phyloP scores from a whole-genome alignment of 225 moss, liverwort and hornwort genomes.

The Lunularia cruciata region DNA sequence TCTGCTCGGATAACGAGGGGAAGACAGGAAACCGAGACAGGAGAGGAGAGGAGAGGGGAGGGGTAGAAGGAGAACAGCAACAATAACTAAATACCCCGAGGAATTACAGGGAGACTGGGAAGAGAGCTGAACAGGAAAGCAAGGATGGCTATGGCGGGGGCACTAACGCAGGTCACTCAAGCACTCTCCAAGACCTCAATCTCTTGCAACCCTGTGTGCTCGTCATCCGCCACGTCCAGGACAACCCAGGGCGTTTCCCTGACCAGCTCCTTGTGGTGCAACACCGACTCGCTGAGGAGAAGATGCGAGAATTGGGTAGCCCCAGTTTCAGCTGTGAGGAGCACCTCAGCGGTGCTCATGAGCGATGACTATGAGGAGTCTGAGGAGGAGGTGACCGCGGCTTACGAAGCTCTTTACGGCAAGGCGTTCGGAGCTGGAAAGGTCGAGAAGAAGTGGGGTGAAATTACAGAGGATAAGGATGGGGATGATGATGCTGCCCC shows the following conservation, averaged over 20 bases:
- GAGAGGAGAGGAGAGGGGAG: background rate
- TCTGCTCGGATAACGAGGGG: constrained; percentile 21
- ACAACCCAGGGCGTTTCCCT: constrained; percentile 18
- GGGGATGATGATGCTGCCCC: constrained; percentile 32
- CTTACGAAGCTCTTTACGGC: constrained; percentile 86
- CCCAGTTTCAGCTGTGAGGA: background rate
- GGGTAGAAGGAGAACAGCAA: background rate
- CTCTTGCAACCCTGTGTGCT: constrained; percentile 6
- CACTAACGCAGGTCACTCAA: constrained; percentile 30
- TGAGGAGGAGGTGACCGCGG: constrained; percentile 81
- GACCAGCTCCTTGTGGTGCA: constrained; percentile 63
- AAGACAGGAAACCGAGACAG: background rate
- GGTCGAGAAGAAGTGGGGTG: constrained; percentile 20
- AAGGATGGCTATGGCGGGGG: constrained; percentile 40
- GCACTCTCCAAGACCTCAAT: constrained; percentile 31
- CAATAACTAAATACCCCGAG: too few species aligned
- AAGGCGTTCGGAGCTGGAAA: constrained; percentile 73
- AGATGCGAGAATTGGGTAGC: background rate
- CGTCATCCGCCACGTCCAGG: background rate
- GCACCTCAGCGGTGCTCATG: constrained; percentile 29
- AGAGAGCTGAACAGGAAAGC: background rate
- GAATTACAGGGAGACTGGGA: background rate
- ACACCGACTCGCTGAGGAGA: constrained; percentile 22
- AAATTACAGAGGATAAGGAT: constrained; percentile 31
- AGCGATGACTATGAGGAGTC: constrained; percentile 76